Conservation (phyloP, 805 yeast genomes). For the Hanseniaspora guilliermondii region DNA sequence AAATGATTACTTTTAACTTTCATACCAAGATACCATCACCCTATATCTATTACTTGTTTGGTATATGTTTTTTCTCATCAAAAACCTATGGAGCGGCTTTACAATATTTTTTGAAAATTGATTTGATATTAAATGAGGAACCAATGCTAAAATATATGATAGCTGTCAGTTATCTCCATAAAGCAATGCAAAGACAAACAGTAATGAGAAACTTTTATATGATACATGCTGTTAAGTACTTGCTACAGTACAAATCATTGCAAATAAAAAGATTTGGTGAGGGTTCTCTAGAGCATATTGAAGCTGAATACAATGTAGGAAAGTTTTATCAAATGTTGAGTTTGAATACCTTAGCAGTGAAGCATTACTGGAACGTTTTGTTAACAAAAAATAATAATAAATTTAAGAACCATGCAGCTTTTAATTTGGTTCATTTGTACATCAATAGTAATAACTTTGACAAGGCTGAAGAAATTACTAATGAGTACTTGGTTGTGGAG, state of each 20-base stretch:
- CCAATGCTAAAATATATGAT: conserved; percentile 65
- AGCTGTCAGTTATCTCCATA: conserved; percentile 72
- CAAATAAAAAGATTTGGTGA: conserved; percentile 30
- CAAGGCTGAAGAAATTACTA: conserved; percentile 53
- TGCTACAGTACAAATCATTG: conserved; percentile 55
- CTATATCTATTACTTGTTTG: conserved; percentile 65
- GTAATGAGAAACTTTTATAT: conserved; percentile 76
- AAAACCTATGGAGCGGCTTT: conserved; percentile 73
- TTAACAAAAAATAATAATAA: conserved; percentile 41
- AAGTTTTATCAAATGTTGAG: conserved; percentile 78
- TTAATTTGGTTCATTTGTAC: conserved; percentile 67
- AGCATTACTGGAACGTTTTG: conserved; percentile 60
- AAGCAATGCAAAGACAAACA: conserved; percentile 84
- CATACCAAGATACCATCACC: conserved; percentile 38
- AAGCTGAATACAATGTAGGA: conserved; percentile 71
- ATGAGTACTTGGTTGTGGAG: conserved; percentile 45
- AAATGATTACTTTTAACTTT: conserved; percentile 29
- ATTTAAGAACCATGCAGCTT: conserved; percentile 69
- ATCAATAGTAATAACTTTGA: conserved; percentile 58
- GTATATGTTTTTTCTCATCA: conserved; percentile 66
- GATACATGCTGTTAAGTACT: conserved; percentile 70
- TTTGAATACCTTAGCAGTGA: conserved; percentile 56
- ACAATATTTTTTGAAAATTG: conserved; percentile 62
- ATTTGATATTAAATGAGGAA: conserved; percentile 53
- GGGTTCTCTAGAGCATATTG: conserved; percentile 46